phyloP scores from a whole-genome alignment of 2,329 filamentous ascomycete species.

The Aspergillus texensis region DNA sequence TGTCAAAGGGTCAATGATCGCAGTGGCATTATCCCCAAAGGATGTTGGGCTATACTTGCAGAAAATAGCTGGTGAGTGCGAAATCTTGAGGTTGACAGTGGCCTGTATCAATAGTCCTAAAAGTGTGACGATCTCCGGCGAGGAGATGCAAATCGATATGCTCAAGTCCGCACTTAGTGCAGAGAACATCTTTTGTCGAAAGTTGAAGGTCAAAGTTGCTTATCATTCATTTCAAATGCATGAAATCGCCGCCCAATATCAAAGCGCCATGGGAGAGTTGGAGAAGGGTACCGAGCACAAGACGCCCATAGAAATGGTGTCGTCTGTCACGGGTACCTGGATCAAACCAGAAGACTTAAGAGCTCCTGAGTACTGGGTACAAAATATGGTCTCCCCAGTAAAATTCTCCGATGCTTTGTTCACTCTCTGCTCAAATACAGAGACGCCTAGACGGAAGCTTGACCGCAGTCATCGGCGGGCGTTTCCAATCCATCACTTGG shows the following conservation, averaged over 20 bases:
- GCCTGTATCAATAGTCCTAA: slow-evolving; percentile 25
- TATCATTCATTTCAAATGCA: slow-evolving; percentile 27
- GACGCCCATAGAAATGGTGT: slow-evolving; percentile 18
- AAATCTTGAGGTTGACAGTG: slow-evolving; percentile 14
- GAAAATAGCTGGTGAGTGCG: not conserved
- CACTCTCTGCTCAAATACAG: not conserved
- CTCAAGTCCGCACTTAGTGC: slow-evolving; percentile 7
- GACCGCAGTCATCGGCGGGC: not conserved
- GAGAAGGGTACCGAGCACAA: not conserved
- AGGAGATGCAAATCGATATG: slow-evolving; percentile 15
- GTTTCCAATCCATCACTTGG: slow-evolving; percentile 19
- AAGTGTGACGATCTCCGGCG: slow-evolving; percentile 24
- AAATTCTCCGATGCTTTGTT: slow-evolving; percentile 24
- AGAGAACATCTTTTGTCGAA: slow-evolving; percentile 13
- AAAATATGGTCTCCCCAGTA: slow-evolving; percentile 37
- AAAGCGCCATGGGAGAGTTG: not conserved
- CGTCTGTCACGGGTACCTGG: slow-evolving; percentile 13
- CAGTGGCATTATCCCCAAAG: slow-evolving; percentile 20
- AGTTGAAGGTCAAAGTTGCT: slow-evolving; percentile 19
- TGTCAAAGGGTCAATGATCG: slow-evolving; percentile 20
- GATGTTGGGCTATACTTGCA: slow-evolving; percentile 6
- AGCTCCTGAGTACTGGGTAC: slow-evolving; percentile 32
- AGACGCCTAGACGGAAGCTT: not conserved
- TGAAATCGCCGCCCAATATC: slow-evolving; percentile 10
- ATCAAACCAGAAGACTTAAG: slow-evolving; percentile 8